Evolutionary conservation across 331 rosid species (phyloP).

Genomic region (Acacia concinna): DNA sequence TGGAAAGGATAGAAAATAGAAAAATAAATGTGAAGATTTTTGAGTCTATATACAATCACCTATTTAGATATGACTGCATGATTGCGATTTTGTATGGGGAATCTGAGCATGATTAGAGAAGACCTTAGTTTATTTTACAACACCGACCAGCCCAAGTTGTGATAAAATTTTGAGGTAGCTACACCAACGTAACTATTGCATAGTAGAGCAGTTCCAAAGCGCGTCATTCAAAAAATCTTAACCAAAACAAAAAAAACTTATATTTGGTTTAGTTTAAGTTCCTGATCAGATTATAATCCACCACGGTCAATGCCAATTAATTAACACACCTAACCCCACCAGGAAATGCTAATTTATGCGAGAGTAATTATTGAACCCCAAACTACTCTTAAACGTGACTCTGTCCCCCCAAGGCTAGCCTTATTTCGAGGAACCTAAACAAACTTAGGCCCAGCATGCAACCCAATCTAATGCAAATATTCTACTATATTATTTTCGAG

Average conservation of each 20-base stretch:
- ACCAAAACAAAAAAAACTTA: background rate
- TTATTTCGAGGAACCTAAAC: slow-evolving; percentile 21
- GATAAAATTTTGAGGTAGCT: background rate
- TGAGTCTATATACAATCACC: background rate
- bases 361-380: slow-evolving; percentile 16
- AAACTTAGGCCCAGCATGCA: slow-evolving; percentile 24
- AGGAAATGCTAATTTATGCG: slow-evolving; percentile 17
- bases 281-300: slow-evolving; percentile 7
- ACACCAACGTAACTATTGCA: background rate
- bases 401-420: slow-evolving; percentile 28
- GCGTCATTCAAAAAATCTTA: background rate
- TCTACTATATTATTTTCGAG: slow-evolving; percentile 24
- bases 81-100: background rate
- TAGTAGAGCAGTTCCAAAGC: background rate
- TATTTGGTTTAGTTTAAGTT: slow-evolving; percentile 21
- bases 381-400: slow-evolving; percentile 26
- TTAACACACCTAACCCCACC: slow-evolving; percentile 42
- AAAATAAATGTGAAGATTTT: background rate
- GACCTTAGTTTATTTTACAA: background rate
- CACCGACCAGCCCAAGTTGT: background rate
- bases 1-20: background rate
- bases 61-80: background rate
- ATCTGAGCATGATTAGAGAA: background rate
- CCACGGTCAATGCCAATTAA: slow-evolving; percentile 20
- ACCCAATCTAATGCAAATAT: slow-evolving; percentile 6